Evolutionary conservation across 1,284 basidiomycete genomes (phyloP).

Genomic region (Pascua guehoae): DNA sequence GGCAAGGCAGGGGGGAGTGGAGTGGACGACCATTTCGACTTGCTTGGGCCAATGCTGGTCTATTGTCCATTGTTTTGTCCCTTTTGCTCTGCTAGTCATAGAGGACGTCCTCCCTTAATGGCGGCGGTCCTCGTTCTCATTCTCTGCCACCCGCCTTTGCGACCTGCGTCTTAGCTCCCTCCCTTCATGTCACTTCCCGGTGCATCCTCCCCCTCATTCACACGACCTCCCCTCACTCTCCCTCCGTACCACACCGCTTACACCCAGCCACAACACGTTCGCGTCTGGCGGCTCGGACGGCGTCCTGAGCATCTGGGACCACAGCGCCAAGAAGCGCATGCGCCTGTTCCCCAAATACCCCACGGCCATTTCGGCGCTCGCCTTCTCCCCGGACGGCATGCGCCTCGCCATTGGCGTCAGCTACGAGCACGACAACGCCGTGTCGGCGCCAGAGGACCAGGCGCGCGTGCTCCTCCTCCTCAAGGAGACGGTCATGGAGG

Average conservation of each 20-base stretch:
- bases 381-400: conserved; percentile 78
- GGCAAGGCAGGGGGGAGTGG: too few relatives aligned
- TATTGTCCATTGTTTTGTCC: too few relatives aligned
- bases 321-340: conserved; percentile 90
- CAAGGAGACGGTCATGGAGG: conserved; percentile 50
- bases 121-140: too few relatives aligned
- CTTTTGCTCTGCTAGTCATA: neutral
- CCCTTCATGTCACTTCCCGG: too few relatives aligned
- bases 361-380: conserved; percentile 65
- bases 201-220: neutral
- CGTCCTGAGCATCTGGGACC: conserved; percentile 92
- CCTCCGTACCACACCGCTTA: neutral
- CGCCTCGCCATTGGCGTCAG: conserved; percentile 76
- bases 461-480: conserved; percentile 39
- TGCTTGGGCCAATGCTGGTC: too few relatives aligned
- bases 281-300: conserved; percentile 90
- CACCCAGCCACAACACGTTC: conserved; percentile 82
- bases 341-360: conserved; percentile 80
- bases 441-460: conserved; percentile 34
- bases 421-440: conserved; percentile 83
- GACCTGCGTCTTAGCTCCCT: too few relatives aligned
- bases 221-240: conserved; percentile 2
- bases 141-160: neutral
- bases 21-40: too few relatives aligned
- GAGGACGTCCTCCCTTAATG: too few relatives aligned